These are phyloP conservation scores for Solanum medicagineum DNA, from an alignment of 257 asterid species.

Conservation along the genomic window DNA sequence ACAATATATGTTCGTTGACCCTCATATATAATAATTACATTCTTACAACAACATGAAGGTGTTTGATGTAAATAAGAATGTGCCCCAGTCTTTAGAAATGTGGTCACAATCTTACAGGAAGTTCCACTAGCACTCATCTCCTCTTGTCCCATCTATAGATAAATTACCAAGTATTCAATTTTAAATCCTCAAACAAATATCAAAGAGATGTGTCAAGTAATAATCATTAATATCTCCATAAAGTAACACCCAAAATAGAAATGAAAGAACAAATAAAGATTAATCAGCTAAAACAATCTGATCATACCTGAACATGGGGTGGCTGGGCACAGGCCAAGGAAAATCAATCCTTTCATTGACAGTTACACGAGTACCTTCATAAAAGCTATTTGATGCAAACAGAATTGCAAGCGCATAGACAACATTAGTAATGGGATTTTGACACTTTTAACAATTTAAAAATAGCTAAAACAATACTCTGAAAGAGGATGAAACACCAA, in stretches of 20 bases:
- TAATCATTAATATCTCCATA: not conserved
- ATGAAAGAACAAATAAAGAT: not conserved
- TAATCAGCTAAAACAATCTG: not conserved
- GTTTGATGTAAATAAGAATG: not conserved
- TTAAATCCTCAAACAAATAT: not conserved
- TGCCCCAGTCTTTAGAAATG: slow-evolving; percentile 93
- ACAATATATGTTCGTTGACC: slow-evolving; percentile 99
- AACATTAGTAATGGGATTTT: not conserved
- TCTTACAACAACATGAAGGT: not conserved
- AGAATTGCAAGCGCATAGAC: not conserved
- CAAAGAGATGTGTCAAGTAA: not conserved
- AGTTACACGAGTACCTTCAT: slow-evolving; percentile 98
- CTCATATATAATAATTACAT: slow-evolving; percentile 22
- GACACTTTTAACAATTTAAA: not conserved
- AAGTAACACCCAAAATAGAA: not conserved
- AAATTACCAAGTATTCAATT: not conserved
- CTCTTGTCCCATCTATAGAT: slow-evolving; percentile 96
- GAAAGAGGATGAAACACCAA: not conserved
- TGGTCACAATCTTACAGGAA: slow-evolving; percentile 90
- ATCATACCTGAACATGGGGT: slow-evolving; percentile 92
- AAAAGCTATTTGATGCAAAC: slow-evolving; percentile 98
- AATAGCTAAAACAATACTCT: not conserved
- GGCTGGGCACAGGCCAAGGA: slow-evolving; percentile 98
- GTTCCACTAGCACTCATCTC: slow-evolving; percentile 99
- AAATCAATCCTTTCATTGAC: slow-evolving; percentile 91